Evolutionary conservation across 2,329 filamentous ascomycete species (phyloP).

Genomic region (Scolecobasidium constrictum): DNA sequence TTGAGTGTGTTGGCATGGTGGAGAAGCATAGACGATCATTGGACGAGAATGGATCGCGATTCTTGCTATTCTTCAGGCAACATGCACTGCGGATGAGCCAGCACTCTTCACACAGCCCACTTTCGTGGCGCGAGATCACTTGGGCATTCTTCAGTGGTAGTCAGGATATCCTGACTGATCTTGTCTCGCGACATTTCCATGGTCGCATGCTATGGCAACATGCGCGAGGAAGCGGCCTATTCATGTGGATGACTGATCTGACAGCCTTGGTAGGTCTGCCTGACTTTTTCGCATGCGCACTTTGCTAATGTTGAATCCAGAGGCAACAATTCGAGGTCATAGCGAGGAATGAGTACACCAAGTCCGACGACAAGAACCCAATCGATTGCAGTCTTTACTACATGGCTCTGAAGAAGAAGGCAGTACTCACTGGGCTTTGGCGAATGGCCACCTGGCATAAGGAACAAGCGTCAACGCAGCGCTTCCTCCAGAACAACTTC

Average conservation of each 20-base stretch:
- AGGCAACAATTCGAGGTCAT: conserved; percentile 77
- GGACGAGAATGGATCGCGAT: conserved; percentile 80
- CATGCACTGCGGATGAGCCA: conserved; percentile 60
- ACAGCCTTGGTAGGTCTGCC: conserved; percentile 55
- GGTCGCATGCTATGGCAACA: conserved; percentile 74
- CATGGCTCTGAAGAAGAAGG: conserved; percentile 81
- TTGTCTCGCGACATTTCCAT: conserved; percentile 70
- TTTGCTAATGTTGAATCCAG: conserved; percentile 27
- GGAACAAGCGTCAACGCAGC: conserved; percentile 72
- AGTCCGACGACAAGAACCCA: conserved; percentile 76
- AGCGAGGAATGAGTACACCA: conserved; percentile 87
- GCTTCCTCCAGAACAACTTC: conserved; percentile 84
- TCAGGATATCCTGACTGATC: conserved; percentile 81
- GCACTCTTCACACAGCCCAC: conserved; percentile 19
- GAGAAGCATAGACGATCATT: conserved; percentile 81
- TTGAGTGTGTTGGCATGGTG: conserved; percentile 74
- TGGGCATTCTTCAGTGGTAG: conserved; percentile 79
- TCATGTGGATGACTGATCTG: conserved; percentile 84
- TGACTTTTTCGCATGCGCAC: conserved; percentile 7
- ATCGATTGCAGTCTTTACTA: conserved; percentile 88
- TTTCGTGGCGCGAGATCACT: conserved; percentile 65
- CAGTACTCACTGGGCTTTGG: conserved; percentile 84
- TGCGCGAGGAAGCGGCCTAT: conserved; percentile 77
- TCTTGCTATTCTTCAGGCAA: conserved; percentile 78
- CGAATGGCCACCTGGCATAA: conserved; percentile 83